Evolutionary conservation across 148 eudicot species (phyloP).

Genomic region (Rhododendron mucronatum): DNA sequence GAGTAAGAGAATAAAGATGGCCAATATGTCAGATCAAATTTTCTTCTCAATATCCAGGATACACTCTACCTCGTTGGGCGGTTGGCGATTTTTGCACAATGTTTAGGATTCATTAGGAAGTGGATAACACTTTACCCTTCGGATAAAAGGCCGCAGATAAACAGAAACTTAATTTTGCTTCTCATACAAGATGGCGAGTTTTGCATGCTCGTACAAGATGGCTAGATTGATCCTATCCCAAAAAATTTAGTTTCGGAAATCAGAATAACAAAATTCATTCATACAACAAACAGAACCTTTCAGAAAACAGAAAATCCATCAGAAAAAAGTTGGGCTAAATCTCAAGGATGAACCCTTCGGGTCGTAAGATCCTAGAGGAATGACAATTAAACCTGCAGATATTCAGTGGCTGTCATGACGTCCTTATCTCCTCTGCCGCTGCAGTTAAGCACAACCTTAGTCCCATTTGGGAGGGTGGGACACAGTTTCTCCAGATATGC

Average conservation of each 20-base stretch:
- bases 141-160: too few species aligned
- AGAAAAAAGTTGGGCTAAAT: not conserved
- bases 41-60: too few species aligned
- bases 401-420: slow-evolving; percentile 79
- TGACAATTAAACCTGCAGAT: slow-evolving; percentile 41
- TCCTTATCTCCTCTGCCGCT: slow-evolving; percentile 98
- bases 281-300: not conserved
- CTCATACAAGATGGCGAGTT: too few species aligned
- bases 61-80: too few species aligned
- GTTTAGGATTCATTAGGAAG: too few species aligned
- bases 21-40: too few species aligned
- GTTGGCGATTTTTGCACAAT: too few species aligned
- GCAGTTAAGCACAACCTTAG: slow-evolving; percentile 82
- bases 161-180: too few species aligned
- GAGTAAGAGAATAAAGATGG: too few species aligned
- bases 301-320: not conserved
- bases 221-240: not conserved
- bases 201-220: not conserved
- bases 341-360: not conserved
- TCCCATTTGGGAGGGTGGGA: slow-evolving; percentile 74
- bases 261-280: not conserved
- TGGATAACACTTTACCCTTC: too few species aligned
- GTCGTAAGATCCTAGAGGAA: not conserved
- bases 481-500: slow-evolving; percentile 85
- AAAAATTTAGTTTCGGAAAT: not conserved